Evolutionary conservation across 2,329 filamentous ascomycete species (phyloP), one percentile per base, ranked within the genome.

Genomic region (Macrophomina phaseolina): DNA sequence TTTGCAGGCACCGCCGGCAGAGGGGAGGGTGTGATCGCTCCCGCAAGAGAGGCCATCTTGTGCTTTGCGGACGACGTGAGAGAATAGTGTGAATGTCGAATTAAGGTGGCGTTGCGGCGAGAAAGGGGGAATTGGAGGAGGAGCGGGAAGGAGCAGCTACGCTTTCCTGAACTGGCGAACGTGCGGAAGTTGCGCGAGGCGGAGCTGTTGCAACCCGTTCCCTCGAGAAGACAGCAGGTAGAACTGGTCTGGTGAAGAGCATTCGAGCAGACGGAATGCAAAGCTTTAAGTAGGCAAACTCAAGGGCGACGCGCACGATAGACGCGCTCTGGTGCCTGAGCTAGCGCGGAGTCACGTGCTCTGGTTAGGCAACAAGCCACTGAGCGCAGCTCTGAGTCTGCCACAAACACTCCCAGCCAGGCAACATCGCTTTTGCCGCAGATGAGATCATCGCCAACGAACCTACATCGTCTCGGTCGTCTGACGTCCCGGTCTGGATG

Each of bases 1-100:
- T 74, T 72, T 8, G 70, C 76, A n/a, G 80, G 80, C 6, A 81
- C 71, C 11, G 69, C 8, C 3, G 80, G 80, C 16, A 82, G 73
- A 14, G 53, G 34, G 12, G 61, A 52, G 32, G 58, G 45, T 12
- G 32, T n/a, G 45, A 23, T 38, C 14, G 45, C 11, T 1, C 4
- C 28, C 36, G 42, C 45, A 7, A 45, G 9, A n/a, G 55, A 60
- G 7, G 18, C 58, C 58, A 62, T 62, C 9, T n/a, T 61, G 56
- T 7, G 32, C 16, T 42, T 23, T 1, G 40, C 18, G 12, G 12
- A 30, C 11, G 45, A 14, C 9, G 32, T 2, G 12, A 16, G 30
- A 38, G 11, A 8, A 4, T 11, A 28, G 52, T 6, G 36, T 7
- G 6, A 8, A 38, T 38, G 2, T 38, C 36, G 36, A 38, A 4